Percentiles rank a stretch among this genome's conserved stretches.
Conservation (phyloP, 73 alveolate genomes). For the Tetrahymena borealis region DNA sequence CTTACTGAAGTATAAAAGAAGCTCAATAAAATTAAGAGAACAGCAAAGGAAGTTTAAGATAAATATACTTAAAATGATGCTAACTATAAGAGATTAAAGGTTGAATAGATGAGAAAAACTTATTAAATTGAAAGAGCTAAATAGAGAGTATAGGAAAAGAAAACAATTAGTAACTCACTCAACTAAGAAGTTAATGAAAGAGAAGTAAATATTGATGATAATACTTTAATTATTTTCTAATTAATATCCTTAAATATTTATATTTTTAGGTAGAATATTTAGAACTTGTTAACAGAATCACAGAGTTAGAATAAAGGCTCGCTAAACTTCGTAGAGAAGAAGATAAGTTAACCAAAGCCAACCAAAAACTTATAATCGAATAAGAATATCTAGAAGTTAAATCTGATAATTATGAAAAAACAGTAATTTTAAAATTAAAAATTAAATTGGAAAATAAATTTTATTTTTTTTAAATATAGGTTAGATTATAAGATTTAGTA, state of each 20-base stretch:
- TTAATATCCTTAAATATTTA: too few relatives aligned
- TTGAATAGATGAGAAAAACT: background rate
- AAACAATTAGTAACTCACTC: background rate
- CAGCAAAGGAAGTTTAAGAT: background rate
- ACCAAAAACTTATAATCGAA: background rate
- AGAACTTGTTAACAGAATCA: background rate
- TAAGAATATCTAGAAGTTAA: background rate
- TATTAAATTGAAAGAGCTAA: background rate
- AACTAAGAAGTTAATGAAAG: background rate
- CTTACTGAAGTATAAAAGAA: background rate
- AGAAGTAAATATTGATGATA: background rate
- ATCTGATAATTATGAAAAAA: background rate
- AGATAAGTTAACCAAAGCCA: background rate
- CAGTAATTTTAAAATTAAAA: background rate
- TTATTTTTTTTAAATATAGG: background rate
- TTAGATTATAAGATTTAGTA: background rate
- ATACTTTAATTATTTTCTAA: too few relatives aligned
- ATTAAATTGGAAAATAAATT: background rate
- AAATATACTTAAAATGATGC: background rate
- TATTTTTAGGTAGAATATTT: background rate
- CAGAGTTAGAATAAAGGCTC: background rate
- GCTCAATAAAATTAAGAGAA: background rate
- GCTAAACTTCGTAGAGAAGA: background rate
- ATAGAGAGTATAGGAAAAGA: background rate
- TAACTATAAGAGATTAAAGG: background rate